Evolutionary conservation across 2,329 filamentous ascomycete species (phyloP), one percentile per base, ranked within the genome.

Genomic region (Cordyceps fumosorosea): DNA sequence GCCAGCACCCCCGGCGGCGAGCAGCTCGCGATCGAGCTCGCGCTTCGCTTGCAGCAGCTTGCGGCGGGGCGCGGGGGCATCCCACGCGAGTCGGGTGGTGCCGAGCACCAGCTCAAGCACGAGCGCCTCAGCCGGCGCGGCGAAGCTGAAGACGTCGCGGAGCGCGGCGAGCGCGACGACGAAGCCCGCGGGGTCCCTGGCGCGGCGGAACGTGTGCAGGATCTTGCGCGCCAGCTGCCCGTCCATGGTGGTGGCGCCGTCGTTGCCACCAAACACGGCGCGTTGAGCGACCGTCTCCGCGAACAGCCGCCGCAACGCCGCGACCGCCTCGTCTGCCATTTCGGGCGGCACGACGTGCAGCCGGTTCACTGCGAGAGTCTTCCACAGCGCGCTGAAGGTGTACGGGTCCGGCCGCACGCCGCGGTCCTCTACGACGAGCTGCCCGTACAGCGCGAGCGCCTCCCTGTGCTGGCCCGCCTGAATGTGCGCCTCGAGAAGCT

Each of bases 371-470:
- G 76, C 75, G 32, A 85, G 74, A 11, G 81, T 78, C 71, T 83
- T 82, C 86, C 87, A 91, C 16, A 91, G 81, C 18, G 83, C 82
- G 64, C 84, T 81, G 70, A 88, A 91, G 1, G 88, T 90, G 72
- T 88, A 83, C 0, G 86, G 78, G 66, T 91, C 87, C 0, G 88
- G 87, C 56, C 77, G 73, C 47, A 89, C 71, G 37, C 74, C 76
- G 42, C 77, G 75, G 29, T 7, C 29, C 29, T 80, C 74, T 11
- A 72, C 66, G 34, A 82, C 80, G 69, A 90, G 80, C 20, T 75
- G 72, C 11, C 75, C 71, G 71, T 86, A 90, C 34, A 86, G 78
- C 3, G 74, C 70, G 67, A 82, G 79, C 0, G 89, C 84, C 56
- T 81, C 76, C 26, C 75, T 72, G 51, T 81, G 78, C 58, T 84